A percentile compares a stretch with the other conserved stretches of the same genome.
Conservation (phyloP, 306 rosid species). For the Ziziphus jujuba region DNA sequence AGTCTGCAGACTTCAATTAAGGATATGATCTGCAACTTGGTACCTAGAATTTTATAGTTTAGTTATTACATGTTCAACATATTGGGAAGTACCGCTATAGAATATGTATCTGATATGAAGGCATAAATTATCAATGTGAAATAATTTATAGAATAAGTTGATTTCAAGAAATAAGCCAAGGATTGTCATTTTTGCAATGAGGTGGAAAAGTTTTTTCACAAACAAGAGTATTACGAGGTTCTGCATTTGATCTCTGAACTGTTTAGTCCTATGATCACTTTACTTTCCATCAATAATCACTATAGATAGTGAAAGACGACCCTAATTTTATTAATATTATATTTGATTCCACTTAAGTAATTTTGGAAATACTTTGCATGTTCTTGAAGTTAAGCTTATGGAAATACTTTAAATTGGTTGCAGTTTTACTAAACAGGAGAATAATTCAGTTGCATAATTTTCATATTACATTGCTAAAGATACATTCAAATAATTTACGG, state of each 20-base stretch:
- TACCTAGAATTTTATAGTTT: no score
- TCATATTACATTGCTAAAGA: background rate
- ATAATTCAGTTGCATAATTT: no score
- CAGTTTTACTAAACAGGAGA: no score
- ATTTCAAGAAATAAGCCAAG: background rate
- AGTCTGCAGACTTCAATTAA: no score
- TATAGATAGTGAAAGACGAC: background rate
- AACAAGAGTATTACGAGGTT: slow-evolving; percentile 6
- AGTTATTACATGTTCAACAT: background rate
- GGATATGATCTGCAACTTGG: no score
- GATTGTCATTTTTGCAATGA: background rate
- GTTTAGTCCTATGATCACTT: slow-evolving; percentile 4
- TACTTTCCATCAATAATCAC: background rate
- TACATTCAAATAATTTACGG: background rate
- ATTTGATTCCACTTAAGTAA: background rate
- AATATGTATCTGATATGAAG: background rate
- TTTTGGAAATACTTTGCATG: background rate
- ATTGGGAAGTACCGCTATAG: no score
- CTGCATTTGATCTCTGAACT: background rate
- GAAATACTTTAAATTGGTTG: no score
- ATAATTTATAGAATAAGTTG: background rate
- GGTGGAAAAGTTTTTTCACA: background rate
- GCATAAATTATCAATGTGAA: background rate
- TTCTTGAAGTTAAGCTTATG: no score
- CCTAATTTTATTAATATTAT: no score